Evolutionary conservation across 345 rosid species (phyloP).

Genomic region (Gossypium ekmanianum): DNA sequence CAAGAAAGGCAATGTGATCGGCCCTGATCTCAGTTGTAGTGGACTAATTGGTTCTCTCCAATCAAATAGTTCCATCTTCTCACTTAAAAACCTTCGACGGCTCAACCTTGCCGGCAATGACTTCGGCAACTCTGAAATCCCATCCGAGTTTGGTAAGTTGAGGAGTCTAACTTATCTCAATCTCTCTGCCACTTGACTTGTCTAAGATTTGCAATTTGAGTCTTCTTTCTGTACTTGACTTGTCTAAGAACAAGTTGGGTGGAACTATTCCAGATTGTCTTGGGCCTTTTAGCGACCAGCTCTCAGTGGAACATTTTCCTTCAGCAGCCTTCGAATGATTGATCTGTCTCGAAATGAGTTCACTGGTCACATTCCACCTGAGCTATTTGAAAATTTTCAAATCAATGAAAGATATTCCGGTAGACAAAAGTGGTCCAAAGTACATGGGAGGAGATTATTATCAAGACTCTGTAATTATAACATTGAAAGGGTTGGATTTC

Average conservation of each 20-base stretch:
- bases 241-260: slow-evolving; percentile 21
- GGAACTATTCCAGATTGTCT: slow-evolving; percentile 7
- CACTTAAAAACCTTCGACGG: slow-evolving; percentile 14
- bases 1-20: neutral
- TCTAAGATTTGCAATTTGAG: slow-evolving; percentile 5
- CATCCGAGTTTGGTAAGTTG: slow-evolving; percentile 6
- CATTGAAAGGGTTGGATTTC: neutral
- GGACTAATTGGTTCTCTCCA: slow-evolving; percentile 7
- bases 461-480: neutral
- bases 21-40: slow-evolving; percentile 8
- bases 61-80: slow-evolving; percentile 22
- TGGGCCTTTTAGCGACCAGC: neutral
- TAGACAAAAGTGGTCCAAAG: neutral
- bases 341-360: neutral
- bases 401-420: neutral
- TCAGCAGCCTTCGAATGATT: neutral
- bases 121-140: neutral
- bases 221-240: neutral
- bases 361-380: neutral
- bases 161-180: slow-evolving; percentile 17
- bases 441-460: neutral
- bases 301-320: neutral
- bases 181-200: slow-evolving; percentile 2
- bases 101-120: slow-evolving; percentile 12
- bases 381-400: neutral